phyloP scores from a whole-genome alignment of 1,284 basidiomycete species.

The Sphagnurus paluster region DNA sequence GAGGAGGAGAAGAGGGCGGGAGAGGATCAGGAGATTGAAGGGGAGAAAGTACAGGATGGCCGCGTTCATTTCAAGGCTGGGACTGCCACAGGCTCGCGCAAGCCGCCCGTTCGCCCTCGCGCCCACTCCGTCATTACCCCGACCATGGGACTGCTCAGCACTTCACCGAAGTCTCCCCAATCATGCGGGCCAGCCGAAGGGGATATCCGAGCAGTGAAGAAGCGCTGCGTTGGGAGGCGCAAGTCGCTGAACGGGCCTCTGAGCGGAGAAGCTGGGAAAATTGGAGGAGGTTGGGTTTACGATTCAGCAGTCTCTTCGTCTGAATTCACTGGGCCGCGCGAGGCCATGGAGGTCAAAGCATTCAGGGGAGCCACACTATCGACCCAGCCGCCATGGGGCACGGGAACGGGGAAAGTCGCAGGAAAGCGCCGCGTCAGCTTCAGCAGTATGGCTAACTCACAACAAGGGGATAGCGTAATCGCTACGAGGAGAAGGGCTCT shows the following conservation, averaged over 20 bases:
- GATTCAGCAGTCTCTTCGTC: slow-evolving; percentile 44
- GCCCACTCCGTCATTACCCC: slow-evolving; percentile 26
- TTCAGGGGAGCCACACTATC: slow-evolving; percentile 12
- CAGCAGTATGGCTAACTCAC: background rate
- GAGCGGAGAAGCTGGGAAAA: slow-evolving; percentile 17
- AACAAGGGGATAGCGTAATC: background rate
- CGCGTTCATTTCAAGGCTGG: slow-evolving; percentile 31
- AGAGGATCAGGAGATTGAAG: slow-evolving; percentile 13
- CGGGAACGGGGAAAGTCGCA: slow-evolving; percentile 5
- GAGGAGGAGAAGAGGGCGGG: slow-evolving; percentile 19
- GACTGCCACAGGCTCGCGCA: slow-evolving; percentile 22
- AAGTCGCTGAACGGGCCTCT: slow-evolving; percentile 43
- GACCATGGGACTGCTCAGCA: slow-evolving; percentile 2
- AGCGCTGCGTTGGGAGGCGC: slow-evolving; percentile 54
- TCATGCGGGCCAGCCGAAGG: slow-evolving; percentile 20
- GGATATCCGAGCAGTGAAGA: slow-evolving; percentile 46
- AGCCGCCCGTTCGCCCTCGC: slow-evolving; percentile 25
- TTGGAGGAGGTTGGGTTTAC: slow-evolving; percentile 48
- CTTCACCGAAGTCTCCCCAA: slow-evolving; percentile 14
- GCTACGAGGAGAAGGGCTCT: slow-evolving; percentile 17
- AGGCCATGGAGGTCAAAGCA: slow-evolving; percentile 6
- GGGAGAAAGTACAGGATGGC: slow-evolving; percentile 16
- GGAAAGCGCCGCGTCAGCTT: slow-evolving; percentile 19
- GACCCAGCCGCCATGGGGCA: slow-evolving; percentile 17
- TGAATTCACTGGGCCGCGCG: slow-evolving; percentile 27